Evolutionary conservation across 2,329 filamentous ascomycete genomes (phyloP), one percentile per base, ranked within the genome.

Genomic region (Byssoonygena ceratinophila): DNA sequence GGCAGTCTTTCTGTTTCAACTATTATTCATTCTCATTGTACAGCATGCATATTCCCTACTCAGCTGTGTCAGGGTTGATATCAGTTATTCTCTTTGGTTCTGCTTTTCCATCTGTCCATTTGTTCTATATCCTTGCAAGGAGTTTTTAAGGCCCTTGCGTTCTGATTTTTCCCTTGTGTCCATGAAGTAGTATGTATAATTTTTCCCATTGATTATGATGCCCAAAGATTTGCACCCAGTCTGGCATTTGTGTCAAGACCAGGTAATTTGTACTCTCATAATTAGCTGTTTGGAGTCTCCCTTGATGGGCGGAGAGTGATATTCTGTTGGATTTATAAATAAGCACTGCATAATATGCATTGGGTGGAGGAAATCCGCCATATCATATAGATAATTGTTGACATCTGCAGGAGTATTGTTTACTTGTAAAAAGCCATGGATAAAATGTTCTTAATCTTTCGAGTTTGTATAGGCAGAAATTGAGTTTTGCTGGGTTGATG

Each of bases 61-160:
- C 46, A 43, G 39, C 47, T 23, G 36, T 23, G 16, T 25, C 37
- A 40, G 8, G 9, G 12, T 27, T 27, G 49, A 52, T 52, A 52
- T 40, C 49, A 52, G 41, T 45, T 52, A 40, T 39, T 49, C 18
- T 31, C 14, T 36, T 51, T 32, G 37, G 23, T 39, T 52, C 8
- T 18, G 18, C n/a, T 12, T 44, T 1, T 14, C 12, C 27, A 9
- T 29, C 27, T 29, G 27, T 4, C 27, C n/a, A 44, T 44, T 43
- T 7, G 7, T 39, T 25, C 22, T 46, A 46, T 52, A 46, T 52
- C 43, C 36, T 32, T 32, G 50, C 44, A 52, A n/a, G 50, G 50
- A 52, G 50, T 52, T 46, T 14, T 29, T 16, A 40, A 41, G 50
- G 31, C 27, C 22, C 12, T 31, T 29, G 9, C 9, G 27, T 27